These are phyloP conservation scores for Zopfia rhizophila DNA, from an alignment of 2,329 filamentous ascomycete genomes.

Conservation along the genomic window DNA sequence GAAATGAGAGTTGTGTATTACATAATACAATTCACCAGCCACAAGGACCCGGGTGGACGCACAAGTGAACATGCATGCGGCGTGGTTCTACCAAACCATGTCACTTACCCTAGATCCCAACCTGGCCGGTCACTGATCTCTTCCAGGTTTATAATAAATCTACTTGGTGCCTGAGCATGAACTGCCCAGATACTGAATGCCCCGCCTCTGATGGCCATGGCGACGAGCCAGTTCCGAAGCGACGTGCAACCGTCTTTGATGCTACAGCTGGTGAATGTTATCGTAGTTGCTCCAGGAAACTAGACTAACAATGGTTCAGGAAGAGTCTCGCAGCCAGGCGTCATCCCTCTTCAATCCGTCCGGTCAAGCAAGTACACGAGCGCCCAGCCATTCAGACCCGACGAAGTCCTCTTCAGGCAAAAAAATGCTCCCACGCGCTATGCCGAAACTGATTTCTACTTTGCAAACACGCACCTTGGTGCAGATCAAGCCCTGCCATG, in stretches of 20 bases:
- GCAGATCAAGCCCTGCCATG: constrained; percentile 68
- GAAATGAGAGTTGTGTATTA: too few species aligned
- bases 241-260: constrained; percentile 72
- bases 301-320: constrained; percentile 42
- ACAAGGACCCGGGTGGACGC: too few species aligned
- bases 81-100: too few species aligned
- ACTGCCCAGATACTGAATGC: too few species aligned
- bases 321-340: constrained; percentile 58
- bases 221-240: constrained; percentile 34
- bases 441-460: constrained; percentile 77
- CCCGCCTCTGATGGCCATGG: constrained; percentile 30
- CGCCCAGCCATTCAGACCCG: constrained; percentile 66
- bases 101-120: too few species aligned
- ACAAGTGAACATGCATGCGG: too few species aligned
- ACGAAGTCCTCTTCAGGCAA: constrained; percentile 76
- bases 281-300: neutral
- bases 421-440: constrained; percentile 73
- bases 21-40: too few species aligned
- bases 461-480: constrained; percentile 68
- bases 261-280: constrained; percentile 68
- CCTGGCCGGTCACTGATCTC: too few species aligned
- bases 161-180: too few species aligned
- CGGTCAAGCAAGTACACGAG: constrained; percentile 37
- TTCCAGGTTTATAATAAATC: too few species aligned
- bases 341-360: constrained; percentile 50